Evolutionary conservation across 768 basidiomycete species (phyloP), one percentile per base, ranked within the genome.

Genomic region (Collybia mongolica): DNA sequence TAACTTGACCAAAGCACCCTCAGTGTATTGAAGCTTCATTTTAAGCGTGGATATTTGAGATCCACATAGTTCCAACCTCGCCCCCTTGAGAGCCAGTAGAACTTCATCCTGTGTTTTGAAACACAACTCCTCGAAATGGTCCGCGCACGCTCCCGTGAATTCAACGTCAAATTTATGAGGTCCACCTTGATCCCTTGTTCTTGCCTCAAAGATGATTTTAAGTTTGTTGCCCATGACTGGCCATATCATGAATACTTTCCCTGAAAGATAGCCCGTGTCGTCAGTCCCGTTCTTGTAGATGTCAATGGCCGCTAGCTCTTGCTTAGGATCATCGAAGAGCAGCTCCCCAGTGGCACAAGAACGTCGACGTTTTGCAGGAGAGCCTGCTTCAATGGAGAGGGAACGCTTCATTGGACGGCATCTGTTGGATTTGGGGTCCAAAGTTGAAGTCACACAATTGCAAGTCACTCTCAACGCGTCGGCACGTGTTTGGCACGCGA

Each of bases 31-130:
- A 49, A 84, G 62, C 17, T 57, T 53, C 49, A 81, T 61, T 24
- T 75, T 71, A n/a, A 77, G 59, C 19, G 53, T 67, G 44, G 62
- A 66, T 5, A 62, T 56, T 9, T 63, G 57, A 36, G 63, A 68
- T 23, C 56, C 59, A 17, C 58, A 58, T 63, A 40, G 64, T 32
- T 66, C 65, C 18, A 81, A 51, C 22, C 49, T 52, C 20, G 67
- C 67, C 1, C 79, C 80, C 50, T 70, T 74, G 17, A 84, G 69
- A 15, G 76, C 70, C n/a, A 85, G 46, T n/a, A 62, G 61, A 20
- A 85, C 56, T 36, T 65, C 64, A 48, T 81, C 76, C 2, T 66
- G 62, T 5, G 75, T 63, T 32, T 68, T 63, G 50, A 82, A 69
- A 28, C 66, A 46, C 7, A 84, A 62, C 19, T 65, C 55, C 7